phyloP scores from a whole-genome alignment of 768 basidiomycete genomes.

The Coprinopsis strossmayeri region DNA sequence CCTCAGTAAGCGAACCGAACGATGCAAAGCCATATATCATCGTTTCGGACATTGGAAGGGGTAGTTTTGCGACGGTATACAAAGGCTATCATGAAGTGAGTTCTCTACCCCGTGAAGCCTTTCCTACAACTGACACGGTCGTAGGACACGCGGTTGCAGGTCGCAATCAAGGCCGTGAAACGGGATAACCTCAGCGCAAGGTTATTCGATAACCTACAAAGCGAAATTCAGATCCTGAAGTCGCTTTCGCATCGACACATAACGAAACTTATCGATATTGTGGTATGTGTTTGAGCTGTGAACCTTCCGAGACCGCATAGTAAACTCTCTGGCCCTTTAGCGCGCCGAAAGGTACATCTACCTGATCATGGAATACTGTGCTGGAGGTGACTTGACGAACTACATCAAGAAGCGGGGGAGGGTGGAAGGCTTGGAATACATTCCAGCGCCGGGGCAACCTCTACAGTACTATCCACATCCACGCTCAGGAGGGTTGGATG shows the following conservation, averaged over 20 bases:
- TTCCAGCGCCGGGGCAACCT: slow-evolving; percentile 60
- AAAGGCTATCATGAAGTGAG: slow-evolving; percentile 87
- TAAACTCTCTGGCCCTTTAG: slow-evolving; percentile 29
- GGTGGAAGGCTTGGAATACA: slow-evolving; percentile 82
- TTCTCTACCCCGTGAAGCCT: neutral
- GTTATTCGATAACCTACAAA: slow-evolving; percentile 95
- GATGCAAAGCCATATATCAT: slow-evolving; percentile 76
- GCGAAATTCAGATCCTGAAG: slow-evolving; percentile 96
- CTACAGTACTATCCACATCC: slow-evolving; percentile 90
- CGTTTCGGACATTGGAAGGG: slow-evolving; percentile 73
- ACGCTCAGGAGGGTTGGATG: slow-evolving; percentile 81
- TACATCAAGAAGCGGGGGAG: slow-evolving; percentile 98
- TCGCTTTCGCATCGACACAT: slow-evolving; percentile 89
- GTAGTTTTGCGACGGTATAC: slow-evolving; percentile 95
- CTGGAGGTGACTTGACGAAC: slow-evolving; percentile 91
- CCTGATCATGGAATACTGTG: slow-evolving; percentile 96
- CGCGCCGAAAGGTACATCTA: slow-evolving; percentile 77
- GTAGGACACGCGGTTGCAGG: slow-evolving; percentile 70
- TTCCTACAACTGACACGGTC: neutral
- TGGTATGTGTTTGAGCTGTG: slow-evolving; percentile 42
- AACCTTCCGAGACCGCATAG: slow-evolving; percentile 9
- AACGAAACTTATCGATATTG: slow-evolving; percentile 87
- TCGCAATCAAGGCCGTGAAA: slow-evolving; percentile 94
- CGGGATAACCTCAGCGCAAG: slow-evolving; percentile 84
- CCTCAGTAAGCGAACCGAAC: slow-evolving; percentile 37